Evolutionary conservation across 306 rosid species (phyloP).

Genomic region (Parietaria judaica): DNA sequence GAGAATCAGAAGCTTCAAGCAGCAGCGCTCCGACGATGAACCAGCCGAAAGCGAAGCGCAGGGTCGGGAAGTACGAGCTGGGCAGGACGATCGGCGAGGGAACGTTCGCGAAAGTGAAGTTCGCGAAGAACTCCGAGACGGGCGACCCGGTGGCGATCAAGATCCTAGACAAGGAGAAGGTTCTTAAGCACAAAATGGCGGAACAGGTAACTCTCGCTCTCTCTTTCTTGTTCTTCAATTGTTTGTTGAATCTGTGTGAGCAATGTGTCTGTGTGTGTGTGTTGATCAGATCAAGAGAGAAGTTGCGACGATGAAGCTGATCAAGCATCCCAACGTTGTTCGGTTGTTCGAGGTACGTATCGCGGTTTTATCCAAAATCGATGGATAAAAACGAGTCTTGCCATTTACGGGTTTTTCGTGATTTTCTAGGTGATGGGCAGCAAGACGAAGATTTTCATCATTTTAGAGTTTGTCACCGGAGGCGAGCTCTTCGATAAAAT

Average conservation of each 20-base stretch:
- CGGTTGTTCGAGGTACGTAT: conserved; percentile 62
- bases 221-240: neutral
- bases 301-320: conserved; percentile 90
- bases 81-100: conserved; percentile 99
- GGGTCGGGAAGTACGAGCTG: conserved; percentile 83
- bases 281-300: conserved; percentile 70
- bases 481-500: conserved; percentile 99
- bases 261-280: conserved; percentile 3
- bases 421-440: conserved; percentile 87
- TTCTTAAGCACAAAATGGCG: conserved; percentile 97
- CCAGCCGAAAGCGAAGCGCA: conserved; percentile 77
- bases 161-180: conserved; percentile 94
- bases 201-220: conserved; percentile 57
- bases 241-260: neutral
- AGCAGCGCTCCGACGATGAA: conserved; percentile 40
- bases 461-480: conserved; percentile 89
- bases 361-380: conserved; percentile 7
- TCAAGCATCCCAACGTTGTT: conserved; percentile 96
- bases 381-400: conserved; percentile 14
- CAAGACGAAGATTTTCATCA: conserved; percentile 84
- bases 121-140: conserved; percentile 77
- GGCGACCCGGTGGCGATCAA: conserved; percentile 74
- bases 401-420: conserved; percentile 12
- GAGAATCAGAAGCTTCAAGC: conserved; percentile 16
- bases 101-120: conserved; percentile 90